These are phyloP conservation scores for Backusella tarrabulga DNA, from an alignment of 192 early-diverging fungal species.

Conservation along the genomic window DNA sequence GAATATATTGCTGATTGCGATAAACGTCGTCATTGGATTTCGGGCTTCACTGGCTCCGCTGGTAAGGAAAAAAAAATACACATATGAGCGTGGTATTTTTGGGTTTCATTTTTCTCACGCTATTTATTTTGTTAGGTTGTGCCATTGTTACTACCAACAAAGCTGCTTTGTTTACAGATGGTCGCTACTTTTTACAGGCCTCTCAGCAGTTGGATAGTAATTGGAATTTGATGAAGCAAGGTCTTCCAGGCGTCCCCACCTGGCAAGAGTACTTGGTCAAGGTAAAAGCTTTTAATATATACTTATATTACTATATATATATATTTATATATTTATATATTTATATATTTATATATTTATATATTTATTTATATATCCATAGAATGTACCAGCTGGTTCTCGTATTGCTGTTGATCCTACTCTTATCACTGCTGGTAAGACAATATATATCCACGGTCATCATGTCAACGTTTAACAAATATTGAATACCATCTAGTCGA, in stretches of 20 bases:
- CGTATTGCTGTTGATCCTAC: constrained; percentile 93
- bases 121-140: constrained; percentile 46
- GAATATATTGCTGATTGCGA: constrained; percentile 94
- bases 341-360: too few species aligned
- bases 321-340: too few species aligned
- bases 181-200: constrained; percentile 97
- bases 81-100: background rate
- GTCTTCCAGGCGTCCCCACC: constrained; percentile 81
- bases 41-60: constrained; percentile 98
- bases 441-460: background rate
- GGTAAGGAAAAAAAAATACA: constrained; percentile 36
- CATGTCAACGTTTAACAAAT: too few species aligned
- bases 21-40: constrained; percentile 86
- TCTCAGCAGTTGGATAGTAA: constrained; percentile 86
- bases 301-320: too few species aligned
- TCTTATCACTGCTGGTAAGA: constrained; percentile 72
- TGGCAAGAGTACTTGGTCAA: constrained; percentile 87
- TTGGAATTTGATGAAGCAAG: constrained; percentile 95
- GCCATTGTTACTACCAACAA: constrained; percentile 79
- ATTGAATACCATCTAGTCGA: constrained; percentile 19
- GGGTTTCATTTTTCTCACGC: constrained; percentile 12
- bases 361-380: background rate
- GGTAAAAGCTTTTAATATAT: constrained; percentile 37
- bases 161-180: constrained; percentile 95
- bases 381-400: constrained; percentile 66